These are phyloP conservation scores for Aspergillus sp. DNA, from an alignment of 2,329 filamentous ascomycete genomes.

Conservation along the genomic window DNA sequence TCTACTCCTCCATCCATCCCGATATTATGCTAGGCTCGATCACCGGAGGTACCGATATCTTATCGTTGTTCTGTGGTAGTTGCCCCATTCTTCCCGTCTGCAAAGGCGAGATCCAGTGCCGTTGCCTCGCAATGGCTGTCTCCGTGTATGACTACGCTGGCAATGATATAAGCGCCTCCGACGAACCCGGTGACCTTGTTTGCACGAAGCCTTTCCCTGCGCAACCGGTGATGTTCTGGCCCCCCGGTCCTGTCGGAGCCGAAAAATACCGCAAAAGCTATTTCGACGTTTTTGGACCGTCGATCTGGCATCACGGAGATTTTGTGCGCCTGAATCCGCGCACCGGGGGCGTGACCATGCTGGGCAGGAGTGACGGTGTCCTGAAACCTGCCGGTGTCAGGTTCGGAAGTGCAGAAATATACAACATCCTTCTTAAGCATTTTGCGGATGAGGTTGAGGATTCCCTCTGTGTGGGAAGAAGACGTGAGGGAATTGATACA, in stretches of 20 bases:
- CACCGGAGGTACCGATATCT: slow-evolving; percentile 94
- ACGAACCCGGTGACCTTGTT: slow-evolving; percentile 81
- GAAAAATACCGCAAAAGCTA: slow-evolving; percentile 81
- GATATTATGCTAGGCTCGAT: slow-evolving; percentile 88
- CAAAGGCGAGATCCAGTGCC: slow-evolving; percentile 73
- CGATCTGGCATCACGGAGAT: slow-evolving; percentile 89
- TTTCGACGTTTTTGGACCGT: slow-evolving; percentile 74
- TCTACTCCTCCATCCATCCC: slow-evolving; percentile 78
- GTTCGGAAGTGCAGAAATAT: slow-evolving; percentile 93
- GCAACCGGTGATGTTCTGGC: slow-evolving; percentile 86
- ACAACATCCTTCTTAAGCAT: slow-evolving; percentile 84
- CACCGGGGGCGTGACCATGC: slow-evolving; percentile 82
- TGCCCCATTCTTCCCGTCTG: slow-evolving; percentile 73
- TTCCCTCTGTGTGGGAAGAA: slow-evolving; percentile 79
- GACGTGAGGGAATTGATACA: slow-evolving; percentile 64
- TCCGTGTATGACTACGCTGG: slow-evolving; percentile 56
- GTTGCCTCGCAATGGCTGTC: slow-evolving; percentile 78
- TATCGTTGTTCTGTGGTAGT: slow-evolving; percentile 87
- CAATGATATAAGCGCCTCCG: slow-evolving; percentile 57
- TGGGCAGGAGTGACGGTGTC: slow-evolving; percentile 88
- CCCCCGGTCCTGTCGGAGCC: slow-evolving; percentile 62
- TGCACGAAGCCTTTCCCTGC: slow-evolving; percentile 85
- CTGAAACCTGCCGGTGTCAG: slow-evolving; percentile 88
- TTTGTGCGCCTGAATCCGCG: slow-evolving; percentile 72
- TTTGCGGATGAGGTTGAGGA: slow-evolving; percentile 79